Evolutionary conservation across 2,329 filamentous ascomycete genomes (phyloP), one percentile per base, ranked within the genome.

Genomic region (Ramularia endophylla): DNA sequence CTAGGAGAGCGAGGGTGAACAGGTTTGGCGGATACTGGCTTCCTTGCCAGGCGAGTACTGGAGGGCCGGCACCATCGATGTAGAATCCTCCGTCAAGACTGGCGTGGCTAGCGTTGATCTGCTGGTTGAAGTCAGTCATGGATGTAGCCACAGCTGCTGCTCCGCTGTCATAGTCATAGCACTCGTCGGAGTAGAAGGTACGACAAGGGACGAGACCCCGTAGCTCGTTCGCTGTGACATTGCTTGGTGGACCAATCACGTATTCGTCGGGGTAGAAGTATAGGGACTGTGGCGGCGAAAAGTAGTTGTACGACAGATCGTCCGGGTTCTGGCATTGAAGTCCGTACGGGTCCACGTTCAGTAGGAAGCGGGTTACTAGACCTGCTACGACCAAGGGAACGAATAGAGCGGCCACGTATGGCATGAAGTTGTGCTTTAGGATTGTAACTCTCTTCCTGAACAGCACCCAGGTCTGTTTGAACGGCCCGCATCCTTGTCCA

Each of bases 301-400:
- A 18, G n/a, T 17, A 5, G 18, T 42, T 18, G 36, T 43, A 41
- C 17, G 18, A 27, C 13, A 6, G 13, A 9, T 36, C 20, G 8
- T 39, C 18, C 8, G 46, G 46, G 22, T 48, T 35, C 16, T 67
- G 3, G 69, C 70, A 12, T 61, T 54, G 52, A 77, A 78, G 34
- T 66, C 64, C 35, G 73, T 71, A 12, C 92, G 67, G 27, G 20
- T 28, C 34, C n/a, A 43, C 41, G 18, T 46, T 45, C 7, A 44
- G 36, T 0, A 54, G 38, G 53, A 88, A 87, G 5, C 90, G 70
- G 2, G 81, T 84, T 0, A 87, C 84, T n/a, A 94, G 66, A 0
- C 81, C 86, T 12, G 87, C 83, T 0, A 85, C 85, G 40, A 87
- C 69, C 36, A 94, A 75, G 0, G 87, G 87, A 8, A 94, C 77